phyloP scores from a whole-genome alignment of 148 eudicot species.

The Fallopia convolvulus region DNA sequence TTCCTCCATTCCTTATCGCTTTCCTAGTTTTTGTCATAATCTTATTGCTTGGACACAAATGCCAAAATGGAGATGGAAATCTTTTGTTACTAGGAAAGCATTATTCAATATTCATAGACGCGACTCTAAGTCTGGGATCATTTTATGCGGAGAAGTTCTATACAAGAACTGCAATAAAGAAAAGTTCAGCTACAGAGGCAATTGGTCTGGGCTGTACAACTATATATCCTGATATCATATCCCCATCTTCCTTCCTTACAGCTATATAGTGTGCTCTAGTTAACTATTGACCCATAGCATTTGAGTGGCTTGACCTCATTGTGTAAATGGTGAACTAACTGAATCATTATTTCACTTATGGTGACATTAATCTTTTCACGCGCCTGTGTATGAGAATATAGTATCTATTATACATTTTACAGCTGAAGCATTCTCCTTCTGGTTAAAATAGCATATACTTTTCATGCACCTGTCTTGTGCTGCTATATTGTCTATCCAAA shows the following conservation, averaged over 20 bases:
- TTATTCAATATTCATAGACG: neutral
- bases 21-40: neutral
- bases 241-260: neutral
- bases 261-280: neutral
- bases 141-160: neutral
- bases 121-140: neutral
- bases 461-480: neutral
- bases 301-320: neutral
- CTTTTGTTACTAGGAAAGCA: neutral
- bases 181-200: neutral
- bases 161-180: neutral
- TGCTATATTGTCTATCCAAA: neutral
- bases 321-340: neutral
- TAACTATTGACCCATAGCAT: neutral
- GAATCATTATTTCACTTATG: neutral
- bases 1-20: neutral
- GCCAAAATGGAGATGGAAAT: neutral
- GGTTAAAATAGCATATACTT: neutral
- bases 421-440: neutral
- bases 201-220: neutral
- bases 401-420: neutral
- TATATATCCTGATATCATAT: neutral
- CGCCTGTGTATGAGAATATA: neutral
- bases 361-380: neutral
- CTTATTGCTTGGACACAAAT: neutral